Evolutionary conservation across 257 asterid genomes (phyloP), one percentile per base, ranked within the genome.

Genomic region (Solanum lycopersicoides): DNA sequence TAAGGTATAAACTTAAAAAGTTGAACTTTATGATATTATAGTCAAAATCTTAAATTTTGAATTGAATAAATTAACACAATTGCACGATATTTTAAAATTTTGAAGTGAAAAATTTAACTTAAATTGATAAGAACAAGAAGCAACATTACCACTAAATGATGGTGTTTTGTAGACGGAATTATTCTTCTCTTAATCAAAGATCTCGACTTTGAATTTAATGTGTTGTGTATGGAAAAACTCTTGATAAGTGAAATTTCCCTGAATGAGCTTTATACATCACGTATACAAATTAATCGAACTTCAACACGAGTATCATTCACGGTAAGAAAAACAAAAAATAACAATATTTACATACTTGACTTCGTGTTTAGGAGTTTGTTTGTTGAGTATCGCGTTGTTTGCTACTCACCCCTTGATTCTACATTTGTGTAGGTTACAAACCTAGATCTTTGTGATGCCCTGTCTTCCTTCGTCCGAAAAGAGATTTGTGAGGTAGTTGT

Each of bases 131-230:
- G 25, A 56, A 50, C 8, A 50, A 56, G 12, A 56, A 56, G 65
- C 25, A 56, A 18, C n/a, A 56, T 20, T 56, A 56, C 25, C 66
- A 56, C 25, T 20, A 56, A 56, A 56, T 56, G 12, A 56, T 59
- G 12, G 21, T 0, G 5, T 8, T 12, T n/a, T 3, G 25, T 59
- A 3, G 66, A 59, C 5, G 3, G 1, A 3, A 20, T 4, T 3
- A 3, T 20, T 7, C 0, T 0, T 56, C 4, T 0, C 25, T 20
- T 59, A 8, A 59, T 59, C 12, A 20, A 0, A 59, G 1, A 59
- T 59, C 12, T 59, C 12, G 2, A 20, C 20, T 59, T n/a, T 63
- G 16, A 23, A 7, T 3, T 3, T 63, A 4, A 11, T 0, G 9
- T 23, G 13, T 63, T 63, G 32, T 63, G 71, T 63, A n/a, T 63